A percentile compares a stretch with the other conserved stretches of the same genome.
Evolutionary conservation across 257 asterid genomes (phyloP).

Genomic region (Euphrasia confusa): DNA sequence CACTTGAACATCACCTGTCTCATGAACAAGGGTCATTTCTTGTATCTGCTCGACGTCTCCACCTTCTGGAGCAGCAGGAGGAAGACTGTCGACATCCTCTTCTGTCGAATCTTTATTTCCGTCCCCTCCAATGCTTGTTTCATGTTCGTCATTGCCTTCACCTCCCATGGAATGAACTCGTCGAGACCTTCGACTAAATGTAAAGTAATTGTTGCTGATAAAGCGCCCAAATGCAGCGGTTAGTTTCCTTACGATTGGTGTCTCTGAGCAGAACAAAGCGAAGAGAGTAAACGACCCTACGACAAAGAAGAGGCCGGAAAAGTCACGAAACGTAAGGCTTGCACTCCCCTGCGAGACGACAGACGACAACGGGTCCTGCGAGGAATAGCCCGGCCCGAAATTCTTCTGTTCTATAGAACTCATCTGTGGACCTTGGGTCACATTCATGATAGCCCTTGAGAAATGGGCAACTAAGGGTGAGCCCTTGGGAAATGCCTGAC

Average conservation of each 20-base stretch:
- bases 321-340: slow-evolving; percentile 31
- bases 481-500: slow-evolving; percentile 46
- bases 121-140: not conserved
- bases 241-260: slow-evolving; percentile 28
- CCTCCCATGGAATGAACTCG: not conserved
- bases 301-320: slow-evolving; percentile 48
- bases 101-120: not conserved
- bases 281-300: slow-evolving; percentile 26
- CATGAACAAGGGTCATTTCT: too few species aligned
- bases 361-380: slow-evolving; percentile 28
- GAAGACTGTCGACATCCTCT: not conserved
- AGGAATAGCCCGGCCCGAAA: slow-evolving; percentile 41
- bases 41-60: too few species aligned
- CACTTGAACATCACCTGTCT: too few species aligned
- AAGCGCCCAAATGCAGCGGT: not conserved
- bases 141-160: not conserved
- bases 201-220: not conserved
- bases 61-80: slow-evolving; percentile 6
- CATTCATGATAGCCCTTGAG: slow-evolving; percentile 44
- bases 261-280: slow-evolving; percentile 37
- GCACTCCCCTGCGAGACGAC: slow-evolving; percentile 29
- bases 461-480: slow-evolving; percentile 35
- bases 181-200: not conserved
- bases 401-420: slow-evolving; percentile 26
- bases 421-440: slow-evolving; percentile 38